Evolutionary conservation across 257 asterid genomes (phyloP).

Genomic region (Cynanchum wilfordii): DNA sequence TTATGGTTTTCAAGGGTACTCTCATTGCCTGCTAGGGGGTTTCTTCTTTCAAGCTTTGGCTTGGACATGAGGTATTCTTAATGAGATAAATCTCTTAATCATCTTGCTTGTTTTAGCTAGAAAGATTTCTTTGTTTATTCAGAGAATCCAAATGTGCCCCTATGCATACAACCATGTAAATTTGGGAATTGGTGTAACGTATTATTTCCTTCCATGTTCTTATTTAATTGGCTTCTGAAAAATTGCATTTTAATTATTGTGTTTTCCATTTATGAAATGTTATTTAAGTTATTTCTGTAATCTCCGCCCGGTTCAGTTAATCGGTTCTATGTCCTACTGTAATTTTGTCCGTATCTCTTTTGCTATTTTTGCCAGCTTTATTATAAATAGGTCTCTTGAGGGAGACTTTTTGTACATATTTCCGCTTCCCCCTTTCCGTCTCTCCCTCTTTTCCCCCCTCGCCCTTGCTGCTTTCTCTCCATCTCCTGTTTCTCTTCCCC

Average conservation of each 20-base stretch:
- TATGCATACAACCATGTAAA: conserved; percentile 2
- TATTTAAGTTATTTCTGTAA: conserved; percentile 6
- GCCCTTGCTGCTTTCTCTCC: not conserved
- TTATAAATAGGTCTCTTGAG: not conserved
- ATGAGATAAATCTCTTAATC: not conserved
- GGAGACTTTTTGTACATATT: not conserved
- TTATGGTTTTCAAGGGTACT: not conserved
- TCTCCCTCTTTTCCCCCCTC: too few species aligned
- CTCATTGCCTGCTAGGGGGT: conserved; percentile 12
- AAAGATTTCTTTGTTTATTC: not conserved
- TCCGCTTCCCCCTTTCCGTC: not conserved
- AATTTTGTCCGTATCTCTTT: not conserved
- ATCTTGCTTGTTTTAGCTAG: conserved; percentile 7
- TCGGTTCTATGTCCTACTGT: not conserved
- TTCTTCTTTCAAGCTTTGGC: conserved; percentile 3
- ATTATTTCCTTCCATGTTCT: not conserved
- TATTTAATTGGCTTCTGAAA: not conserved
- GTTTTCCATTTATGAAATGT: not conserved
- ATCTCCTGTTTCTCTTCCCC: too few species aligned
- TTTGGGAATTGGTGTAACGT: conserved; percentile 4
- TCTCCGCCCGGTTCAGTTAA: not conserved
- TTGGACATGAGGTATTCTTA: conserved; percentile 4
- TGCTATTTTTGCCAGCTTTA: not conserved
- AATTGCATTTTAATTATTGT: not conserved
- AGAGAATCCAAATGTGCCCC: not conserved